Percentiles rank a stretch among this genome's conserved stretches.
These are phyloP conservation scores for Tetradesmus lagerheimii DNA, from an alignment of 139 green algal species.

Conservation along the genomic window DNA sequence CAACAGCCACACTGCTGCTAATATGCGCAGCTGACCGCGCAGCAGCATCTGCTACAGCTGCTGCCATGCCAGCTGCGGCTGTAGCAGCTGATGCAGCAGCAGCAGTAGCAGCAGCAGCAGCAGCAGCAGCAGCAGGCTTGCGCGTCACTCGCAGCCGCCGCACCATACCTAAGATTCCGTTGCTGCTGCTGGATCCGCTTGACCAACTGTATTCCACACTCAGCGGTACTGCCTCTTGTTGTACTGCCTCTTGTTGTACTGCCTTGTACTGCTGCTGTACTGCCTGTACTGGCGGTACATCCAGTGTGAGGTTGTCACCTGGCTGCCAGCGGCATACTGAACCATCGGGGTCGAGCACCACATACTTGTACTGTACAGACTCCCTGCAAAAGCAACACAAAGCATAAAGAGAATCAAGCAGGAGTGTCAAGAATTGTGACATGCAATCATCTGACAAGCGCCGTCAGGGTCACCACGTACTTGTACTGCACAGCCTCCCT, in stretches of 20 bases:
- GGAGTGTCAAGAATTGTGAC: too few species aligned
- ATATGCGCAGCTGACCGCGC: background rate
- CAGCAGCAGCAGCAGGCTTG: constrained; percentile 5
- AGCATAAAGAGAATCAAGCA: background rate
- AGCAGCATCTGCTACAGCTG: background rate
- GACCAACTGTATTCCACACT: background rate
- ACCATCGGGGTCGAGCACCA: constrained; percentile 8
- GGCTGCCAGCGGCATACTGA: constrained; percentile 21
- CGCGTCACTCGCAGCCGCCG: background rate
- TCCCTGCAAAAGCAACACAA: background rate
- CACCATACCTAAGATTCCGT: background rate
- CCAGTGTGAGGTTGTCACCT: constrained; percentile 14
- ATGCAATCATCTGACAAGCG: too few species aligned
- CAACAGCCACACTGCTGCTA: constrained; percentile 9
- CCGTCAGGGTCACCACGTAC: constrained; percentile 1
- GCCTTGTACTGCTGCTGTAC: background rate
- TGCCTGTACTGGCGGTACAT: background rate
- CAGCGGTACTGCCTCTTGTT: background rate
- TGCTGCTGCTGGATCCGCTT: background rate
- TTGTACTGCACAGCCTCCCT: constrained; percentile 15
- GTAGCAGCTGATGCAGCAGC: too few species aligned
- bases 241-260: background rate
- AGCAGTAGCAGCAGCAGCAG: background rate
- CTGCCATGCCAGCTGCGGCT: background rate
- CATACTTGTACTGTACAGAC: constrained; percentile 3